Base-by-base conservation (phyloP, 352 stramenopile genomes). In the Achlya hypogyna region DNA sequence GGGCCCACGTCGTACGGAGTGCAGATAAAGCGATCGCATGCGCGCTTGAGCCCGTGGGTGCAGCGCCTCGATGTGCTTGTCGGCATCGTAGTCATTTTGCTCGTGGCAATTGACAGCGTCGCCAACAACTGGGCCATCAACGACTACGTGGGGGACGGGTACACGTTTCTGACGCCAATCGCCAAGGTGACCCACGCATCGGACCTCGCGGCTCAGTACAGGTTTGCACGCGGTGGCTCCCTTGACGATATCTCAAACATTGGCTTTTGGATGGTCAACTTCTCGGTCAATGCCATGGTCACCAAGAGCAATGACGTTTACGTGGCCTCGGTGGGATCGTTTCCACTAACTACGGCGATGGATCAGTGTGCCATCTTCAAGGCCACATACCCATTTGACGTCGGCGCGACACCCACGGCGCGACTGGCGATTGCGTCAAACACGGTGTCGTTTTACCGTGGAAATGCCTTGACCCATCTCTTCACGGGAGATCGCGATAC, bases 91-190 rank as follows among this genome's bases (percentile, higher is more conserved):
- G 27, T 43, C 25, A 28, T 38, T 5, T 51, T 64, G 4, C 28
- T 67, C 9, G 35, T 67, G 12, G 60, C 29, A 0, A 47, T 67
- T 31, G 60, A 67, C 32, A 67, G 34, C 31, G 31, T 58, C n/a
- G 40, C 27, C 45, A 67, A 67, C 51, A 67, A 67, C 35, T 67
- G 60, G 60, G 60, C 47, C n/a, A 52, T 67, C 51, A 67, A 67
- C 35, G 18, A 58, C 4, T 67, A 58, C 58, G 51, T 56, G n/a
- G 60, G 60, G 0, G 42, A 67, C 29, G 45, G 34, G 34, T 51
- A 53, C 18, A n/a, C 40, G 16, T 32, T 58, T n/a, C 58, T 67
- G 27, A 67, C 60, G 20, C 60, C 60, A 1, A 52, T 67, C 22
- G 60, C 60, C 5, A 56, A 28, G 20, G 42, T 58, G 10, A 0